phyloP scores from a whole-genome alignment of 441 rosid species.

The Lepidium campestre region DNA sequence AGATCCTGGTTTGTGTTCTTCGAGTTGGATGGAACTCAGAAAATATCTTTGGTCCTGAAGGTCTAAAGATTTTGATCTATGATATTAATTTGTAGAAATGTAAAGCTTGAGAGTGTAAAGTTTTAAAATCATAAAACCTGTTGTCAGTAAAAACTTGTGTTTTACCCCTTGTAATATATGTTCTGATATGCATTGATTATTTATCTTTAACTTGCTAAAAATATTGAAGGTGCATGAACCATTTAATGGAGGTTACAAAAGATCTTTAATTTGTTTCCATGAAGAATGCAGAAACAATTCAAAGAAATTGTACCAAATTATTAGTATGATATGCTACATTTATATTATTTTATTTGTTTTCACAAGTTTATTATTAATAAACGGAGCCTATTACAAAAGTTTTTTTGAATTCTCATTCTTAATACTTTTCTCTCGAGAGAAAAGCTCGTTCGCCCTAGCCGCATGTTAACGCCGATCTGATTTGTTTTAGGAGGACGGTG shows the following conservation, averaged over 20 bases:
- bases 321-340: too few relatives aligned
- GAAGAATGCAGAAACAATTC: too few relatives aligned
- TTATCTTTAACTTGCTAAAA: not conserved
- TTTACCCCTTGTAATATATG: not conserved
- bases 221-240: not conserved
- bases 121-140: not conserved
- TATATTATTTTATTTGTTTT: too few relatives aligned
- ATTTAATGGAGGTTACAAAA: not conserved
- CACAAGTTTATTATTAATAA: too few relatives aligned
- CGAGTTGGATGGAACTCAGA: not conserved
- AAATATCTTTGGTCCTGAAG: conserved; percentile 9
- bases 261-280: not conserved
- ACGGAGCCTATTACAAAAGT: too few relatives aligned
- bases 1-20: conserved; percentile 7
- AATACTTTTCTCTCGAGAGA: too few relatives aligned
- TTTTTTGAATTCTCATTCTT: too few relatives aligned
- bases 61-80: conserved; percentile 10
- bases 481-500: too few relatives aligned
- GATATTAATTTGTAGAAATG: conserved; percentile 14
- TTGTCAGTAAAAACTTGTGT: not conserved
- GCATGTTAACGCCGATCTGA: too few relatives aligned
- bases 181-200: not conserved
- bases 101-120: conserved; percentile 20
- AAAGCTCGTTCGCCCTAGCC: too few relatives aligned
- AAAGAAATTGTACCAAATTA: too few relatives aligned